Base-by-base conservation (phyloP, 345 rosid genomes). In the Cardiospermum halicacabum region DNA sequence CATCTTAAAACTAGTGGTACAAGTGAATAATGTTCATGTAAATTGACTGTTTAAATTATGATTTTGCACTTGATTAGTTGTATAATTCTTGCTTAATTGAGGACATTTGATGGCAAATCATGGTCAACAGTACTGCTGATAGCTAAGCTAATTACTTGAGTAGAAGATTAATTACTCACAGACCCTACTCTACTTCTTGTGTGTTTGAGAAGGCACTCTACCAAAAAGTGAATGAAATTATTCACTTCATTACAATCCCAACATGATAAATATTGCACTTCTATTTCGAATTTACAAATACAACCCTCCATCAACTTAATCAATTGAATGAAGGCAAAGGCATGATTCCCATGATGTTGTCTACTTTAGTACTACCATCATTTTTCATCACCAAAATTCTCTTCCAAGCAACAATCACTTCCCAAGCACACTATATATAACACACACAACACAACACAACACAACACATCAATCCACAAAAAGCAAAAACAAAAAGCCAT, bases 401-500 rank as follows among this genome's bases (percentile, higher is more conserved):
- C 74, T 60, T 67, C 60, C 78, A 84, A 88, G 81, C 82, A 86
- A 85, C 76, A 51, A 71, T 75, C 74, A 57, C 82, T 56, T 59
- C 43, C 66, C 31, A 42, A 40, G 7, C 53, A 68, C 63, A 74
- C 80, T 86, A 88, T 88, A 91, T 83, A 83, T 66, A 59, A 72
- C 72, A 42, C 61, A 15, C 50, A 45, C 50, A 15, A 18, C 21
- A n/a, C 16, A 2, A 3, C 18, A 18, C 22, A 45, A 45, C 6
- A 59, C 24, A 67, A 50, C 8, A 53, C 66, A 72, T 43, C 54
- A 70, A 45, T 54, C 59, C 57, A 56, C 1, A 32, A 34, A 34
- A 1, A 34, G 10, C 39, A 0, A 34, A 7, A 5, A 34, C 39
- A 56, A 28, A 56, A 37, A 53, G 75, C 16, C 19, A 88, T 83